Evolutionary conservation across 1,139 yeast species (phyloP), one percentile per base, ranked within the genome.

Genomic region (Taphrina populina): DNA sequence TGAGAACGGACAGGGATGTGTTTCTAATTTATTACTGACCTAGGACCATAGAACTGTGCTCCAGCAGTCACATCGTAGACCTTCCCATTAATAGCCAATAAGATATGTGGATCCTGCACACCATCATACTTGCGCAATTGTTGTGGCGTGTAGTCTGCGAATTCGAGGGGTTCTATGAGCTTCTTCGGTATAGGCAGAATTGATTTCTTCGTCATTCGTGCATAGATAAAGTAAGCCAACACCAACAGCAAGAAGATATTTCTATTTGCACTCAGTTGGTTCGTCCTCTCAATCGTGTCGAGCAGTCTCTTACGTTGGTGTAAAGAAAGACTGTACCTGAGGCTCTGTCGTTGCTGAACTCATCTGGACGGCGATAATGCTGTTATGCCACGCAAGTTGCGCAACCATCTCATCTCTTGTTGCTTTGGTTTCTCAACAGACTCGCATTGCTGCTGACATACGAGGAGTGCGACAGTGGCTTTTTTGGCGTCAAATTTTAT

Each of bases 21-120:
- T 23, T 10, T 15, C 19, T 19, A 13, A 7, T n/a, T 13, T 4
- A 8, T 8, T 8, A 7, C 45, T 20, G 13, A 96, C 47, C 29
- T 88, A 2, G 98, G 98, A 0, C 98, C 98, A 67, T 94, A 92
- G 67, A 92, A 92, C 52, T 81, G 77, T 61, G 88, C 80, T 0
- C 96, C 96, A 21, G 76, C 75, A 8, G 87, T 74, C 23, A 88
- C 96, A 67, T 92, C 96, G 67, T 79, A 92, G 3, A 92, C 96
- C 43, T 78, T 82, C 1, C 96, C 95, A 64, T 77, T 80, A 13
- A 92, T 88, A 0, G 88, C 95, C 64, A 92, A 80, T 66, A 84
- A 83, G 34, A 94, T 88, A 64, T 80, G 81, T 52, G 84, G 83
- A 56, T 67, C 83, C 62, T 84, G 88, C 45, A 73, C 78, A 1